phyloP scores from a whole-genome alignment of 306 rosid genomes.

The Aeschynomene evenia region DNA sequence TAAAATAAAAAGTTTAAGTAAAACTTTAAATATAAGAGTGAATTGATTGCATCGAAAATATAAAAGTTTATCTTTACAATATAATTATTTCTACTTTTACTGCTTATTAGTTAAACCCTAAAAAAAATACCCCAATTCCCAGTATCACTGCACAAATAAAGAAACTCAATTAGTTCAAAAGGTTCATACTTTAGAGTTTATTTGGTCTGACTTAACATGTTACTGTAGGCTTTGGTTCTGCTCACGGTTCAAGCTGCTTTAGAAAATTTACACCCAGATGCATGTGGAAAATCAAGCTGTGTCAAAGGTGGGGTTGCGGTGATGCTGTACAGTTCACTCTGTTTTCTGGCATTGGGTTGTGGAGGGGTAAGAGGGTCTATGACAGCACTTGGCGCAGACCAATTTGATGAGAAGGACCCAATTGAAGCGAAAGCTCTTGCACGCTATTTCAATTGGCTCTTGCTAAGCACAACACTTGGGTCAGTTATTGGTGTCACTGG shows the following conservation, averaged over 20 bases:
- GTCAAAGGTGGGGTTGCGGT: slow-evolving; percentile 53
- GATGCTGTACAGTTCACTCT: slow-evolving; percentile 57
- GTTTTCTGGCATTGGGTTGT: slow-evolving; percentile 53
- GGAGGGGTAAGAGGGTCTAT: slow-evolving; percentile 83
- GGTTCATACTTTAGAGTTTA: neutral
- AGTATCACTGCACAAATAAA: slow-evolving; percentile 10
- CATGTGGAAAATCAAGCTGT: slow-evolving; percentile 49
- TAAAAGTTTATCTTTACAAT: too few species aligned
- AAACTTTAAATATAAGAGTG: too few species aligned
- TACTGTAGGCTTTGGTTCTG: slow-evolving; percentile 53
- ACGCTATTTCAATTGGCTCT: slow-evolving; percentile 62
- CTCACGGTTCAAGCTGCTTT: slow-evolving; percentile 63
- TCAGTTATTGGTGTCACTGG: slow-evolving; percentile 62
- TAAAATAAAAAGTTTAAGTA: neutral
- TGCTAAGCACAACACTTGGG: slow-evolving; percentile 66
- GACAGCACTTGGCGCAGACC: slow-evolving; percentile 86
- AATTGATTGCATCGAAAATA: too few species aligned
- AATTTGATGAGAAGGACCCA: slow-evolving; percentile 59
- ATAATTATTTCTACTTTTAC: too few species aligned
- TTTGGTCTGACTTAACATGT: neutral
- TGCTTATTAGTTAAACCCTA: too few species aligned
- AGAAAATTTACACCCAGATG: slow-evolving; percentile 47
- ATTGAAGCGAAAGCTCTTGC: slow-evolving; percentile 62
- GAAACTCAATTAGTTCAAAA: neutral
- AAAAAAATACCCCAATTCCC: slow-evolving; percentile 29